phyloP scores from a whole-genome alignment of 2,329 filamentous ascomycete species.

The Paraphaeosphaeria minitans region DNA sequence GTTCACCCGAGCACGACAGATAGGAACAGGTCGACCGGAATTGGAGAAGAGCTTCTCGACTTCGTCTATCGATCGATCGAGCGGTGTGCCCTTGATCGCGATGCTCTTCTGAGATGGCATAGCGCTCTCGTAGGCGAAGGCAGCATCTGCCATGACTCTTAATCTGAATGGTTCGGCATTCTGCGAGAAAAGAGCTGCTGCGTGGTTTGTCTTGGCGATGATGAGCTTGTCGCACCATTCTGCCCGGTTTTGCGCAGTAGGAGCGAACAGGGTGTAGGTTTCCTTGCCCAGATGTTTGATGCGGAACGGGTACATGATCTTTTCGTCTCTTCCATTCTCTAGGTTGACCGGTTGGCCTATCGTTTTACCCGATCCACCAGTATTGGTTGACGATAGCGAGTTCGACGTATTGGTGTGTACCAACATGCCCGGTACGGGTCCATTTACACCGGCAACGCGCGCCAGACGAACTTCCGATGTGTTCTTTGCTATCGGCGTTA shows the following conservation, averaged over 20 bases:
- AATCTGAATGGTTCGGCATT: slow-evolving; percentile 95
- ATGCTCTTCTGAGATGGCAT: slow-evolving; percentile 63
- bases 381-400: slow-evolving; percentile 57
- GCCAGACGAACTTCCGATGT: slow-evolving; percentile 58
- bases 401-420: slow-evolving; percentile 71
- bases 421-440: slow-evolving; percentile 57
- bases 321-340: slow-evolving; percentile 68
- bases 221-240: slow-evolving; percentile 96
- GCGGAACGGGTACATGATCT: slow-evolving; percentile 88
- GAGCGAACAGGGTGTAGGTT: slow-evolving; percentile 87
- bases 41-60: slow-evolving; percentile 75
- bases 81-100: slow-evolving; percentile 84
- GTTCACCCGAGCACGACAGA: slow-evolving; percentile 86
- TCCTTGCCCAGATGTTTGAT: slow-evolving; percentile 96
- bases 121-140: slow-evolving; percentile 80
- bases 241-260: slow-evolving; percentile 72
- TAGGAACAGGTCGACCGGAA: slow-evolving; percentile 71
- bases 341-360: slow-evolving; percentile 55
- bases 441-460: slow-evolving; percentile 47
- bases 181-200: slow-evolving; percentile 83
- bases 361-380: slow-evolving; percentile 59
- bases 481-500: slow-evolving; percentile 54
- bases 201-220: slow-evolving; percentile 92
- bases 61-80: slow-evolving; percentile 88
- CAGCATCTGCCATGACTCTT: slow-evolving; percentile 87